These are phyloP conservation scores for Ulota crispa DNA, from an alignment of 225 moss, liverwort and hornwort genomes.

Conservation along the genomic window DNA sequence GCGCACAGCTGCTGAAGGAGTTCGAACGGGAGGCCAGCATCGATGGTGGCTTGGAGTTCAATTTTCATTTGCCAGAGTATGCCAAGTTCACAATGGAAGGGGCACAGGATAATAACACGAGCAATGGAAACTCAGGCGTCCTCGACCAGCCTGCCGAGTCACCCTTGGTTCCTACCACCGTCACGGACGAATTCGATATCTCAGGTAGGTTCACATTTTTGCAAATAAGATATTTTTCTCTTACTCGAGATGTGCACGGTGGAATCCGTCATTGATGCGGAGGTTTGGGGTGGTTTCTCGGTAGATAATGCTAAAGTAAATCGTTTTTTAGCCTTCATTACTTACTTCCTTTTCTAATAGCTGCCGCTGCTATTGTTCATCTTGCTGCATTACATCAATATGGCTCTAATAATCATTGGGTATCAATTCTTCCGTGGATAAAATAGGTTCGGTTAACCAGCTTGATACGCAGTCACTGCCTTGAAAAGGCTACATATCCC, in stretches of 20 bases:
- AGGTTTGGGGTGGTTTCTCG: not conserved
- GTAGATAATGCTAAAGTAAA: too few relatives aligned
- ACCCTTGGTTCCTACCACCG: not conserved
- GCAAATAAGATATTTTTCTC: too few relatives aligned
- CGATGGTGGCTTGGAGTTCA: conserved; percentile 65
- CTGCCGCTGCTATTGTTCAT: too few relatives aligned
- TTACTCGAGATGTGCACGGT: not conserved
- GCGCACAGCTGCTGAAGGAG: conserved; percentile 71
- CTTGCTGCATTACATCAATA: too few relatives aligned
- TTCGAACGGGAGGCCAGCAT: conserved; percentile 87
- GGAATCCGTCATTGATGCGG: not conserved
- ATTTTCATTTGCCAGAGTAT: conserved; percentile 56
- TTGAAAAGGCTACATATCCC: too few relatives aligned
- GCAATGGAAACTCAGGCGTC: not conserved
- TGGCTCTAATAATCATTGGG: too few relatives aligned
- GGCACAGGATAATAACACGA: conserved; percentile 13
- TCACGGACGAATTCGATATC: not conserved
- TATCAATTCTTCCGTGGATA: too few relatives aligned
- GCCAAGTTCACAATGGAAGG: conserved; percentile 67
- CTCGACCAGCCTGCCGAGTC: conserved; percentile 1
- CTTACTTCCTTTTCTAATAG: too few relatives aligned
- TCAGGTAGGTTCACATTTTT: conserved; percentile 10
- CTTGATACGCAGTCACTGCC: too few relatives aligned
- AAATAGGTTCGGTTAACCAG: too few relatives aligned
- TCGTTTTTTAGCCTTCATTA: too few relatives aligned